A percentile compares a stretch with the other conserved stretches of the same genome.
Evolutionary conservation across 768 basidiomycete species (phyloP).

Genomic region (Psilocybe tampanensis): DNA sequence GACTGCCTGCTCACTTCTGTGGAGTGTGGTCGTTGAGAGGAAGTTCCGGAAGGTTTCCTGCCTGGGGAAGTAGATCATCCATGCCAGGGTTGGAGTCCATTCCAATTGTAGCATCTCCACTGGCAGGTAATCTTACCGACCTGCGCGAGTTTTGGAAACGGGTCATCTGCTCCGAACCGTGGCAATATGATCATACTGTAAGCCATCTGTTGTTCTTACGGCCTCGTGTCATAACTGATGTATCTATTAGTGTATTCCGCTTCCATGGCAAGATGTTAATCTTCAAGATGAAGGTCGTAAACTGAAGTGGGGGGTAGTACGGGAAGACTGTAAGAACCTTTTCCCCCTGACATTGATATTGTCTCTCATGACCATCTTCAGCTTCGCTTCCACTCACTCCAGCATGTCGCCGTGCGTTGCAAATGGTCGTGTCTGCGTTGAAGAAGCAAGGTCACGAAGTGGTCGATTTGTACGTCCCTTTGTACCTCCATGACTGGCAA

Average conservation of each 20-base stretch:
- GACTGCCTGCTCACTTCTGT: conserved; percentile 74
- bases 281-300: conserved; percentile 49
- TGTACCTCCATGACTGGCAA: neutral
- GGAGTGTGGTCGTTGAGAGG: conserved; percentile 69
- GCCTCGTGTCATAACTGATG: neutral
- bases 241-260: conserved; percentile 44
- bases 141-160: conserved; percentile 68
- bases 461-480: conserved; percentile 56
- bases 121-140: conserved; percentile 64
- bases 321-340: conserved; percentile 47
- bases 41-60: conserved; percentile 59
- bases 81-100: conserved; percentile 62
- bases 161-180: conserved; percentile 61
- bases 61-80: conserved; percentile 45
- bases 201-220: conserved; percentile 8
- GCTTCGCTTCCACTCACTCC: conserved; percentile 64
- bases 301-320: conserved; percentile 63
- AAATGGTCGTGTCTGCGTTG: conserved; percentile 52
- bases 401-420: conserved; percentile 60
- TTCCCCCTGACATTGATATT: neutral
- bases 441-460: conserved; percentile 64
- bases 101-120: conserved; percentile 55
- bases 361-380: conserved; percentile 22
- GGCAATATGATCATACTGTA: conserved; percentile 67
- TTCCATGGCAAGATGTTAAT: conserved; percentile 51